These are phyloP conservation scores for Xerocomellus dryophilus DNA, from an alignment of 768 basidiomycete species.

Conservation along the genomic window DNA sequence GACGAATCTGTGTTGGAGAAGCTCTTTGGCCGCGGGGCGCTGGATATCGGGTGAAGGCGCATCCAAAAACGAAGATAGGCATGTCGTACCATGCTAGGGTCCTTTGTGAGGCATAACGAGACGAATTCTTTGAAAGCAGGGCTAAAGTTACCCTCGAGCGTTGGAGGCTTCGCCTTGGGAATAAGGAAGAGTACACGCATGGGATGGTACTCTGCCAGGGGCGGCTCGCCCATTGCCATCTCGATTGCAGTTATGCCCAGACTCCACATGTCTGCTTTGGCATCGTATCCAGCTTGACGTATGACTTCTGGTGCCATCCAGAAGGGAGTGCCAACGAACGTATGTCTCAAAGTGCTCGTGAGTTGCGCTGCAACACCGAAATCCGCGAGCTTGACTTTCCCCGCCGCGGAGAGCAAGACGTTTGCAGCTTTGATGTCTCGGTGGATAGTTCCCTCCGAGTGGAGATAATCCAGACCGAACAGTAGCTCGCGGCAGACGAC, in stretches of 20 bases:
- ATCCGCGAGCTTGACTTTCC: conserved; percentile 96
- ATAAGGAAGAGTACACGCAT: conserved; percentile 99
- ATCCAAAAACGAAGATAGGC: neutral
- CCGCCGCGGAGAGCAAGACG: conserved; percentile 82
- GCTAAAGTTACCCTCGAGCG: conserved; percentile 83
- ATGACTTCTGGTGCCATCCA: conserved; percentile 99
- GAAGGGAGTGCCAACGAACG: conserved; percentile 95
- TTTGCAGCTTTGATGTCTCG: conserved; percentile 99
- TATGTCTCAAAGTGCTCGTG: conserved; percentile 90
- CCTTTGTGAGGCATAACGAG: conserved; percentile 86
- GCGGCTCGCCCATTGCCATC: conserved; percentile 97
- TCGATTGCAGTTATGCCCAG: conserved; percentile 97
- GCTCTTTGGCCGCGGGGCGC: conserved; percentile 89
- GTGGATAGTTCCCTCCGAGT: conserved; percentile 93
- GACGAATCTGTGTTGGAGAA: conserved; percentile 93
- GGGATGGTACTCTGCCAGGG: conserved; percentile 94
- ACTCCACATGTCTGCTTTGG: conserved; percentile 97
- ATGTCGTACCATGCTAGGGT: conserved; percentile 65
- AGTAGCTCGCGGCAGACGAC: conserved; percentile 92
- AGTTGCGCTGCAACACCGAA: conserved; percentile 98
- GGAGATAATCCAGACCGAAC: conserved; percentile 93
- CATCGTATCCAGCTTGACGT: conserved; percentile 93
- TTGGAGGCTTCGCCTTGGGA: conserved; percentile 92
- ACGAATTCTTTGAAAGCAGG: conserved; percentile 92
- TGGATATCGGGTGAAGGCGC: conserved; percentile 33